Percentiles rank a stretch among this genome's conserved stretches.
Evolutionary conservation across 108 stramenopile species (phyloP).

Genomic region (Licmophora abbreviata): DNA sequence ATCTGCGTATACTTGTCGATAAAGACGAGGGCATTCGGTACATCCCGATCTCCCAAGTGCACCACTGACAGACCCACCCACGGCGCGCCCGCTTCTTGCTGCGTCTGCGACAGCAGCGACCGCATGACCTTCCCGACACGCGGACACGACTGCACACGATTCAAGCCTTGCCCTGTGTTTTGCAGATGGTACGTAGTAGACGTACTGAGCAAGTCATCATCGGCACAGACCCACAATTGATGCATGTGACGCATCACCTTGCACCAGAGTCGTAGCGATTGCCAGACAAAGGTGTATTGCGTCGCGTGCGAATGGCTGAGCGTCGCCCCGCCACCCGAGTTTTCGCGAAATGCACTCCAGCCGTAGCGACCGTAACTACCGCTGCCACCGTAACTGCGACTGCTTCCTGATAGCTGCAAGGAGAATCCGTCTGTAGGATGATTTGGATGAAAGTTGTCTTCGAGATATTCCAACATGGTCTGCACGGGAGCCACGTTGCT

Average conservation of each 20-base stretch:
- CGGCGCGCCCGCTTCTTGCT: slow-evolving; percentile 39
- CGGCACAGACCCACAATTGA: slow-evolving; percentile 59
- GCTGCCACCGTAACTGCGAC: slow-evolving; percentile 9
- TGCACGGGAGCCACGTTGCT: slow-evolving; percentile 62
- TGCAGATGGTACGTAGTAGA: slow-evolving; percentile 42
- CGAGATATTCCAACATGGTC: slow-evolving; percentile 51
- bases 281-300: slow-evolving; percentile 75
- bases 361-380: slow-evolving; percentile 28
- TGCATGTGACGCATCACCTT: slow-evolving; percentile 73
- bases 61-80: slow-evolving; percentile 86
- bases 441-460: slow-evolving; percentile 51
- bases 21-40: slow-evolving; percentile 85
- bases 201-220: slow-evolving; percentile 50
- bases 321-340: slow-evolving; percentile 37
- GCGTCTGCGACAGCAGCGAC: slow-evolving; percentile 37
- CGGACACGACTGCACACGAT: slow-evolving; percentile 75
- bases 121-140: slow-evolving; percentile 62
- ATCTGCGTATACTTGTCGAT: slow-evolving; percentile 93
- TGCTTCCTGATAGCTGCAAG: slow-evolving; percentile 17
- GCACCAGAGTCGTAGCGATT: slow-evolving; percentile 68
- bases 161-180: slow-evolving; percentile 84
- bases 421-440: slow-evolving; percentile 14
- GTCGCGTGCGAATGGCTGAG: slow-evolving; percentile 69
- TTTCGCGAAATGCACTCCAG: slow-evolving; percentile 22
- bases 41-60: slow-evolving; percentile 82